phyloP scores from a whole-genome alignment of 202 grass and related monocot species.

The Setaria italica region DNA sequence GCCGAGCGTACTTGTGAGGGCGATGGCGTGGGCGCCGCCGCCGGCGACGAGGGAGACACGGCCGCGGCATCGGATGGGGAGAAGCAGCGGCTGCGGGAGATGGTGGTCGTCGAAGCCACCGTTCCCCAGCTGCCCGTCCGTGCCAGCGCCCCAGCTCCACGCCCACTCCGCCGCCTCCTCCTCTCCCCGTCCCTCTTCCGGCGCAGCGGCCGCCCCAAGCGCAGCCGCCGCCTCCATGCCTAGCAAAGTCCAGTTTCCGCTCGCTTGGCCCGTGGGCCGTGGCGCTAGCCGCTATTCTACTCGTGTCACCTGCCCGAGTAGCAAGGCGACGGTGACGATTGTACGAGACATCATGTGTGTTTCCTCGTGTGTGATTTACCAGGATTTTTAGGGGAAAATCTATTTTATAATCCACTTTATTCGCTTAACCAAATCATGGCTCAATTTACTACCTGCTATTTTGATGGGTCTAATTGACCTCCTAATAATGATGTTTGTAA shows the following conservation, averaged over 20 bases:
- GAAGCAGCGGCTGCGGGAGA: constrained; percentile 62
- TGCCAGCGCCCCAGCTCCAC: constrained; percentile 86
- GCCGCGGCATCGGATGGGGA: constrained; percentile 50
- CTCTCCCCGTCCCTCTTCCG: not conserved
- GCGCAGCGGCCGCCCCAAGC: not conserved
- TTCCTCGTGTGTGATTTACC: too few species aligned
- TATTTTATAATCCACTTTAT: too few species aligned
- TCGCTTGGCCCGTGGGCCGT: not conserved
- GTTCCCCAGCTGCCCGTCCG: constrained; percentile 82
- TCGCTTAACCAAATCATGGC: too few species aligned
- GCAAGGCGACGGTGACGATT: not conserved
- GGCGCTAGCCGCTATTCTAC: not conserved
- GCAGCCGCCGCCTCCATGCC: constrained; percentile 20
- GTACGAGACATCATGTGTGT: not conserved
- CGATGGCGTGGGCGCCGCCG: constrained; percentile 86
- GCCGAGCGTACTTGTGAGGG: constrained; percentile 57
- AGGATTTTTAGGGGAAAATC: too few species aligned
- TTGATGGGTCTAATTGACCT: too few species aligned
- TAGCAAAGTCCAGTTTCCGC: not conserved
- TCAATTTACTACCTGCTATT: too few species aligned
- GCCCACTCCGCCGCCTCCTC: constrained; percentile 46
- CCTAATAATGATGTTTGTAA: too few species aligned
- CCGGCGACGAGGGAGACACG: constrained; percentile 70
- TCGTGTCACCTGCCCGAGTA: not conserved
- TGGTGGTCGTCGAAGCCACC: constrained; percentile 60